These are phyloP conservation scores for Trametes cubensis DNA, from an alignment of 768 basidiomycete species.

Conservation along the genomic window DNA sequence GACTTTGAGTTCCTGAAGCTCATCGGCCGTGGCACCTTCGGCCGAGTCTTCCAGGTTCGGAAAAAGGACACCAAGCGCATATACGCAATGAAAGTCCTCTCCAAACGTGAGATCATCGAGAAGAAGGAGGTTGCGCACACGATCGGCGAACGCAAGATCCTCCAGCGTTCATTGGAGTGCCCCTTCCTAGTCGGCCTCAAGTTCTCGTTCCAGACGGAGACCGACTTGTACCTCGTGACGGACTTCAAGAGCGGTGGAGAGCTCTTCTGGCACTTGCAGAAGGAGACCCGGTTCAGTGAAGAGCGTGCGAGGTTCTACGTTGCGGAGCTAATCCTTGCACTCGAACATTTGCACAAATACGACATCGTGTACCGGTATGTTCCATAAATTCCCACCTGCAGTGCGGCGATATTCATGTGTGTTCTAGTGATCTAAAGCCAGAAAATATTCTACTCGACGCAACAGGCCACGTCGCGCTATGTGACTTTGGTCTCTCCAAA, in stretches of 20 bases:
- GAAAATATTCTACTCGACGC: constrained; percentile 99
- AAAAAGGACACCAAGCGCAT: constrained; percentile 98
- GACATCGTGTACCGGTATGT: constrained; percentile 90
- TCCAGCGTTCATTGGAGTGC: constrained; percentile 88
- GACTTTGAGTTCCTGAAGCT: constrained; percentile 99
- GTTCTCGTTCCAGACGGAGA: constrained; percentile 96
- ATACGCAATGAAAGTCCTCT: constrained; percentile 99
- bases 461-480: constrained; percentile 96
- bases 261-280: constrained; percentile 97
- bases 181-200: constrained; percentile 99
- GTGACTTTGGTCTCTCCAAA: constrained; percentile 98
- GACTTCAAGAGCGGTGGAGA: constrained; percentile 99
- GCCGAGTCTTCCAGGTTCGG: constrained; percentile 97
- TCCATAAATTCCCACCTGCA: neutral
- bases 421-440: constrained; percentile 85
- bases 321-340: constrained; percentile 90
- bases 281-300: constrained; percentile 91
- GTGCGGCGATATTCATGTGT: neutral
- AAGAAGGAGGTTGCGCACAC: constrained; percentile 99
- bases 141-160: constrained; percentile 98
- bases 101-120: constrained; percentile 97
- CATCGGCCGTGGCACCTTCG: constrained; percentile 97
- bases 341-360: constrained; percentile 97
- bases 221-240: constrained; percentile 93
- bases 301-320: constrained; percentile 96